phyloP scores from a whole-genome alignment of 2,329 filamentous ascomycete species.

The Cercospora sesami region DNA sequence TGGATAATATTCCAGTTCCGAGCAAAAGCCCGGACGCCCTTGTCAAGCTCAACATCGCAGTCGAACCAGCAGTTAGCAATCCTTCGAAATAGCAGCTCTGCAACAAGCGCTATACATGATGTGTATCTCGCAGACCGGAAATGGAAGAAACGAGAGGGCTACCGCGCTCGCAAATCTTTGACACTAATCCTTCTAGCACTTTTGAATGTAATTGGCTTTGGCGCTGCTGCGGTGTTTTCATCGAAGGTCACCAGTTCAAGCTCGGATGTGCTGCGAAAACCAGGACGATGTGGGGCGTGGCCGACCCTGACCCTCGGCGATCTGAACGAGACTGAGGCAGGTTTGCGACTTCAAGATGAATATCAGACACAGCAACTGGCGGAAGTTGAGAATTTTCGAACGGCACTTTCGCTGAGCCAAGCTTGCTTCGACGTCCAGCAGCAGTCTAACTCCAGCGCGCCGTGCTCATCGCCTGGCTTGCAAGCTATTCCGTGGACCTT shows the following conservation, averaged over 20 bases:
- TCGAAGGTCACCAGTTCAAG: background rate
- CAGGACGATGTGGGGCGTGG: background rate
- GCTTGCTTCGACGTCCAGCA: background rate
- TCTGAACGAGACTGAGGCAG: background rate
- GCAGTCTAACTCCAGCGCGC: background rate
- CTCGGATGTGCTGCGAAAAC: background rate
- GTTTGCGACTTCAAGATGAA: background rate
- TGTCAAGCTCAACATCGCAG: background rate
- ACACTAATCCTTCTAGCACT: background rate
- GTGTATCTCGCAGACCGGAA: background rate
- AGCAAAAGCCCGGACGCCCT: background rate
- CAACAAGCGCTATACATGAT: background rate
- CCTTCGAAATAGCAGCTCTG: background rate
- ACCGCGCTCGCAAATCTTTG: background rate
- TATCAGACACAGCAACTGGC: background rate
- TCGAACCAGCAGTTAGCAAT: background rate
- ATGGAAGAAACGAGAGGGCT: background rate
- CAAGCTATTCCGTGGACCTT: background rate
- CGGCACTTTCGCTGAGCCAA: background rate
- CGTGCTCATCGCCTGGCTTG: background rate
- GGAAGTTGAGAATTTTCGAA: background rate
- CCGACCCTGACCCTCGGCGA: background rate
- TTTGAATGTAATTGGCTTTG: background rate
- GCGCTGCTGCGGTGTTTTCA: background rate
- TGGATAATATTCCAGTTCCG: background rate